A percentile compares a stretch with the other conserved stretches of the same genome.
phyloP scores from a whole-genome alignment of 75 land plant genomes.

The Sequoiadendron giganteum region DNA sequence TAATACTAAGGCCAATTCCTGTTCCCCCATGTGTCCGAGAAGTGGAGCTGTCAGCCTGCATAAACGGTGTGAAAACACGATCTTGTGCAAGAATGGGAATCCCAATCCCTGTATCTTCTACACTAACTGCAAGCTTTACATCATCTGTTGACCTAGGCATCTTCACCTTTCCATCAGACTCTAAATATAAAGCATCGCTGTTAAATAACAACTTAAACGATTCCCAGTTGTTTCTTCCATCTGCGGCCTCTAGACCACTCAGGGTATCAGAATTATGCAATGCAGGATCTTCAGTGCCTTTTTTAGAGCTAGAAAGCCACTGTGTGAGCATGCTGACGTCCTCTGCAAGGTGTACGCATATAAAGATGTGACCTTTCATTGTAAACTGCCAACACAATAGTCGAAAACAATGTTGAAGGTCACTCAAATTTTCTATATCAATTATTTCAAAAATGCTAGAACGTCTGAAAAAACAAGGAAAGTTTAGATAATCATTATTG shows the following conservation, averaged over 20 bases:
- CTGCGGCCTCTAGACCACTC: constrained; percentile 27
- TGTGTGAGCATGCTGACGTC: constrained; percentile 8
- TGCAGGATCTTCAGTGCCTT: not conserved
- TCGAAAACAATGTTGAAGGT: not conserved
- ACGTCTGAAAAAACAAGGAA: not conserved
- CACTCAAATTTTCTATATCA: not conserved
- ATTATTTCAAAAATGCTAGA: not conserved
- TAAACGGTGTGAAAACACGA: constrained; percentile 41
- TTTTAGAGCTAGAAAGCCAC: constrained; percentile 11
- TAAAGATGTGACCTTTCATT: constrained; percentile 40
- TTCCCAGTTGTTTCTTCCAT: constrained; percentile 30
- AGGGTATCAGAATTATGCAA: constrained; percentile 13
- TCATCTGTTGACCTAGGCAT: constrained; percentile 6
- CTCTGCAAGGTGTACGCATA: constrained; percentile 34
- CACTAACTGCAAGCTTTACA: constrained; percentile 32
- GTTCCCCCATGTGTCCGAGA: constrained; percentile 53
- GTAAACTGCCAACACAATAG: constrained; percentile 33
- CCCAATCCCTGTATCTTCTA: constrained; percentile 47
- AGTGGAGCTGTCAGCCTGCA: constrained; percentile 55
- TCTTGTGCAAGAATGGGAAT: constrained; percentile 40
- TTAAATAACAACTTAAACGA: constrained; percentile 25
- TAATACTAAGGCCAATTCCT: constrained; percentile 46
- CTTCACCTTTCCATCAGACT: not conserved
- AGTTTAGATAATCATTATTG: not conserved
- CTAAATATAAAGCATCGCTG: constrained; percentile 19